These are phyloP conservation scores for Cucurbita moschata DNA, from an alignment of 306 rosid species.

Conservation along the genomic window DNA sequence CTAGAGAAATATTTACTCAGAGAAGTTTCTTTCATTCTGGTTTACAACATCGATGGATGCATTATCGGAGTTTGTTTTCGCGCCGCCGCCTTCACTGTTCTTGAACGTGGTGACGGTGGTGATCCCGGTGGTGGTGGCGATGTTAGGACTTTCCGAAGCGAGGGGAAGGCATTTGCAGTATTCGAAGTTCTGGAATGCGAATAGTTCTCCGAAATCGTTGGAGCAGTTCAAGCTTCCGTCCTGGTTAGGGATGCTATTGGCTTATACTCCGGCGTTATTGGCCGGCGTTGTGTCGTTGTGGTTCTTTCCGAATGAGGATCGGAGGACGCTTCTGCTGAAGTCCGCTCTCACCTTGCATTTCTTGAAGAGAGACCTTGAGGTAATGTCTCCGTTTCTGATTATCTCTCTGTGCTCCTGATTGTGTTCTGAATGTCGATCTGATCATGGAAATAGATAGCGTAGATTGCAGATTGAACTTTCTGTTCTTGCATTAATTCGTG, in stretches of 20 bases:
- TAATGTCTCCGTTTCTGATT: not conserved
- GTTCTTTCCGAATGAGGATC: constrained; percentile 17
- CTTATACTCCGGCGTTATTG: constrained; percentile 51
- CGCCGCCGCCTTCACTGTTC: constrained; percentile 38
- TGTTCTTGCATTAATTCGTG: not conserved
- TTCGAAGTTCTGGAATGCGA: constrained; percentile 41
- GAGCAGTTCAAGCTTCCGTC: constrained; percentile 23
- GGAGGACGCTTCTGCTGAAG: constrained; percentile 30
- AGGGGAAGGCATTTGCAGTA: constrained; percentile 51
- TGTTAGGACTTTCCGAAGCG: constrained; percentile 27
- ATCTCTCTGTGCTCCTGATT: not conserved
- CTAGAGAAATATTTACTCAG: not conserved
- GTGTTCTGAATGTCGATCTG: not conserved
- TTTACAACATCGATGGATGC: not conserved
- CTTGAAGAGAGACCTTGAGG: constrained; percentile 71
- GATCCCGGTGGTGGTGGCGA: constrained; percentile 10
- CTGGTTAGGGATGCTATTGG: constrained; percentile 42
- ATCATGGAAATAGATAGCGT: not conserved
- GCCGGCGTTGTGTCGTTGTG: constrained; percentile 30
- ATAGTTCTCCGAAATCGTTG: not conserved
- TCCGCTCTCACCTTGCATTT: constrained; percentile 54
- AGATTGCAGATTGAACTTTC: not conserved
- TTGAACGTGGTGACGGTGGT: constrained; percentile 28
- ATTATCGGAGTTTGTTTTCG: constrained; percentile 16
- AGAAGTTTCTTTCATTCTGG: not conserved